Percentiles rank a stretch among this genome's conserved stretches.
These are phyloP conservation scores for Daldinia loculata DNA, from an alignment of 495 filamentous ascomycete genomes.

Conservation along the genomic window DNA sequence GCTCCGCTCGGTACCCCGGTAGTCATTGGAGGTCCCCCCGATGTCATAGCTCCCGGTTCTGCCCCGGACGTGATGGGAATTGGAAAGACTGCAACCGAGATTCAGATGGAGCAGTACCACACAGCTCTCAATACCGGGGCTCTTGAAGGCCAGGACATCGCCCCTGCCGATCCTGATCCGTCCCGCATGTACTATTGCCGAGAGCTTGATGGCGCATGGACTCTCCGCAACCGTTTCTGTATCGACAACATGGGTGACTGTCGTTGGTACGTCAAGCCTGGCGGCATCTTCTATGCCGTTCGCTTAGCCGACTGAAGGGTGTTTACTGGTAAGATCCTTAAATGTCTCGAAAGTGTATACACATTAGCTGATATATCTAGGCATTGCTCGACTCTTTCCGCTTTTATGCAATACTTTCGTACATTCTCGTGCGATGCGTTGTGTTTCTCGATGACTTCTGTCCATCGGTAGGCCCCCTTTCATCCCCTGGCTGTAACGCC, in stretches of 20 bases:
- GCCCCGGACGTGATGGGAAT: slow-evolving; percentile 50
- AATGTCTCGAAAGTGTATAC: neutral
- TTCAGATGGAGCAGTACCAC: slow-evolving; percentile 49
- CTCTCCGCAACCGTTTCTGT: slow-evolving; percentile 55
- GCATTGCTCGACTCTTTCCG: neutral
- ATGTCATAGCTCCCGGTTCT: slow-evolving; percentile 7
- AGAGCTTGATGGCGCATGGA: slow-evolving; percentile 58
- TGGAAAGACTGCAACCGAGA: slow-evolving; percentile 51
- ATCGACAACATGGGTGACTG: slow-evolving; percentile 59
- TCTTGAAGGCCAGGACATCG: slow-evolving; percentile 60
- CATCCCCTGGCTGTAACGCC: neutral
- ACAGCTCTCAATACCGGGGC: slow-evolving; percentile 52
- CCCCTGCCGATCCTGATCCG: slow-evolving; percentile 60
- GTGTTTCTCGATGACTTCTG: slow-evolving; percentile 4
- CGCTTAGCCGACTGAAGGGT: slow-evolving; percentile 45
- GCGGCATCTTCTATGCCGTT: slow-evolving; percentile 61
- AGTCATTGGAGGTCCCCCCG: neutral
- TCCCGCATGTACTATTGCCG: slow-evolving; percentile 61
- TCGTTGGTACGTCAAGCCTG: slow-evolving; percentile 58
- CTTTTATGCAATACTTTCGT: neutral
- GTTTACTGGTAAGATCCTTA: slow-evolving; percentile 9
- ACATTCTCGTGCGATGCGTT: neutral
- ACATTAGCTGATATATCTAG: slow-evolving; percentile 9
- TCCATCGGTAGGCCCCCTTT: neutral
- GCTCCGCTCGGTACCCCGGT: neutral